Base-by-base conservation (phyloP, 1,284 basidiomycete genomes). In the Pisolithus thermaeus region DNA sequence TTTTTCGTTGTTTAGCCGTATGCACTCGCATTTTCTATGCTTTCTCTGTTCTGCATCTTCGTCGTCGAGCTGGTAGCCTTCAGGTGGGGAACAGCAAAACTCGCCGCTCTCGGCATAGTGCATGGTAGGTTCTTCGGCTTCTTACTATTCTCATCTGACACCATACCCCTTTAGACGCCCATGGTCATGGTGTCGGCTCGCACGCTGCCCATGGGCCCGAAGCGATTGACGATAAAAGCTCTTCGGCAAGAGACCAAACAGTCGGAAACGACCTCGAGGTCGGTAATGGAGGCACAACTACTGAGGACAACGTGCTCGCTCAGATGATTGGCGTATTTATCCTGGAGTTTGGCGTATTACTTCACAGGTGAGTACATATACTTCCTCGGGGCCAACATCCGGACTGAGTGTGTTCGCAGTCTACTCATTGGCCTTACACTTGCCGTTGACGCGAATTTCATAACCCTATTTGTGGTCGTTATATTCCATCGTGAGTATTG, bases 381-480 rank as follows among this genome's bases (percentile, higher is more conserved):
- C 40, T n/a, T 35, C 20, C 18, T 0, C 4, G 6, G 14, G 3
- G 14, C 20, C n/a, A 2, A 36, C 18, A 18, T 28, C 1, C 37
- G 56, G 14, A 63, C 23, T 43, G 23, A 32, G 4, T 5, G 8
- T 38, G 12, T 25, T 28, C 22, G 3, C 45, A 84, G 84, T 62
- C 65, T 97, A 40, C 80, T 99, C 58, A 93, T 99, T 59, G 96
- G 96, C 1, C 73, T 99, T 23, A 98, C 96, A 0, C 82, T 99
- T 44, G 94, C 93, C 20, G 92, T 96, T 32, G 83, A 89, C 61
- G 70, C 79, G 25, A 66, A 81, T 46, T 98, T 99, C 71, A 88
- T 80, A 57, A 71, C 89, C 11, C 81, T 99, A 20, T 95, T 98
- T 66, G 74, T 94, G 55, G 95, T 98, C 53, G 72, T 98, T 58